Evolutionary conservation across 139 green algal species (phyloP).

Genomic region (Tetradesmus lagerheimii): DNA sequence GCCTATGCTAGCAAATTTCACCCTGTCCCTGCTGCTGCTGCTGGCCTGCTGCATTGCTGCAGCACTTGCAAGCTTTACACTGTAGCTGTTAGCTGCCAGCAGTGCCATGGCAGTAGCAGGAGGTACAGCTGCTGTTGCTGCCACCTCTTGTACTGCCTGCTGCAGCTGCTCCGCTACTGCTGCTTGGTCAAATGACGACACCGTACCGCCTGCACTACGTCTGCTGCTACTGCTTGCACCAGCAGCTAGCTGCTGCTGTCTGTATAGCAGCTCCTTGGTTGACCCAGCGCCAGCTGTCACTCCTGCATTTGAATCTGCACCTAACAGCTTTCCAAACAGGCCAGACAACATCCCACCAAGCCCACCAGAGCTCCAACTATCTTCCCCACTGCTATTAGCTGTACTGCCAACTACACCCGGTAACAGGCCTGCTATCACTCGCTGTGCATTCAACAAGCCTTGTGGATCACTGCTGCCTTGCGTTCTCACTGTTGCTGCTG

Average conservation of each 20-base stretch:
- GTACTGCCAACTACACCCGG: background rate
- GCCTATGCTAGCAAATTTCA: no score
- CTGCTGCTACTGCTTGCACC: background rate
- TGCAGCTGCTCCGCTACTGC: slow-evolving; percentile 12
- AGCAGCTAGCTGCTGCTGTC: background rate
- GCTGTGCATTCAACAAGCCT: background rate
- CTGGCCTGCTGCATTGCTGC: background rate
- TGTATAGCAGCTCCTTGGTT: background rate
- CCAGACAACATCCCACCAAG: background rate
- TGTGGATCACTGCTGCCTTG: background rate
- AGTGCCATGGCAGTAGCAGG: slow-evolving; percentile 27
- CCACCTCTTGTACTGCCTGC: slow-evolving; percentile 22
- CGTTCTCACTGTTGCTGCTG: background rate
- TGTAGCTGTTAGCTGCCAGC: slow-evolving; percentile 18
- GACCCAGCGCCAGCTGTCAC: background rate
- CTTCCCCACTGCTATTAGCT: background rate
- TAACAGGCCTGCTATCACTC: background rate
- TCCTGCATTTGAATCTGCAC: background rate
- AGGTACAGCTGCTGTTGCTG: background rate
- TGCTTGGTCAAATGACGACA: background rate
- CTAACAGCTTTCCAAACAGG: background rate
- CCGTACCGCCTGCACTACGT: background rate
- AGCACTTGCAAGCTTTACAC: background rate
- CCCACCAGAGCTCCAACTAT: background rate
- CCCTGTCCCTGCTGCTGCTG: background rate